Conservation (phyloP, 352 stramenopile species). For the Phytophthora pluvialis region DNA sequence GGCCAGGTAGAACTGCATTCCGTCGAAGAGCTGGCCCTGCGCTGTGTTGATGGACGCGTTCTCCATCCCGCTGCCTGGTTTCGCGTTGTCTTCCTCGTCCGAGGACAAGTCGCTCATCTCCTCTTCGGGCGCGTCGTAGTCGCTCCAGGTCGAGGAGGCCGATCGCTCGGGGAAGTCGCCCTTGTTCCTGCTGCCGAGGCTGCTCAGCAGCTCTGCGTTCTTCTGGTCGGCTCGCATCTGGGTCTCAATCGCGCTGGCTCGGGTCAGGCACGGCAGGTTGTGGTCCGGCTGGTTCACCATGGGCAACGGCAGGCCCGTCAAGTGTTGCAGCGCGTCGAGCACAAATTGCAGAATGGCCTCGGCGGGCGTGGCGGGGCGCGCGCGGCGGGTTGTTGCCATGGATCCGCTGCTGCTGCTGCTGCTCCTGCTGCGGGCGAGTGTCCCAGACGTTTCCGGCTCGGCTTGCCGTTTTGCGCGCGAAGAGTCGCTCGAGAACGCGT, state of each 20-base stretch:
- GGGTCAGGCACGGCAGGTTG: conserved; percentile 32
- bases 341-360: conserved; percentile 50
- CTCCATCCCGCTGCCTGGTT: conserved; percentile 17
- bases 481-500: conserved; percentile 27
- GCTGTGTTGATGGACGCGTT: conserved; percentile 12
- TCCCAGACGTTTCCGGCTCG: conserved; percentile 37
- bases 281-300: conserved; percentile 43
- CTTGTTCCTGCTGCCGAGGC: conserved; percentile 9
- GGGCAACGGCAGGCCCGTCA: conserved; percentile 36
- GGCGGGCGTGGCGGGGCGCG: conserved; percentile 5
- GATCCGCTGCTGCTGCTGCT: conserved; percentile 17
- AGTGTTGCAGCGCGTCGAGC: conserved; percentile 30
- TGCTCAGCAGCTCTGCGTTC: conserved; percentile 32
- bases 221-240: conserved; percentile 41
- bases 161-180: conserved; percentile 7
- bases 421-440: conserved; percentile 22
- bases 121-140: conserved; percentile 38
- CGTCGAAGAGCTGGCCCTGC: conserved; percentile 51
- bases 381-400: conserved; percentile 15
- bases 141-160: conserved; percentile 24
- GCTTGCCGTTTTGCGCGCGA: conserved; percentile 30
- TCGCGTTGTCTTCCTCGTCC: conserved; percentile 24
- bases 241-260: conserved; percentile 15
- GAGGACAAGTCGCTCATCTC: conserved; percentile 36
- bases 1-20: conserved; percentile 72